Percentiles rank a stretch among this genome's conserved stretches.
These are phyloP conservation scores for Tylopilus cervinicoccineus DNA, from an alignment of 768 basidiomycete genomes.

Conservation along the genomic window DNA sequence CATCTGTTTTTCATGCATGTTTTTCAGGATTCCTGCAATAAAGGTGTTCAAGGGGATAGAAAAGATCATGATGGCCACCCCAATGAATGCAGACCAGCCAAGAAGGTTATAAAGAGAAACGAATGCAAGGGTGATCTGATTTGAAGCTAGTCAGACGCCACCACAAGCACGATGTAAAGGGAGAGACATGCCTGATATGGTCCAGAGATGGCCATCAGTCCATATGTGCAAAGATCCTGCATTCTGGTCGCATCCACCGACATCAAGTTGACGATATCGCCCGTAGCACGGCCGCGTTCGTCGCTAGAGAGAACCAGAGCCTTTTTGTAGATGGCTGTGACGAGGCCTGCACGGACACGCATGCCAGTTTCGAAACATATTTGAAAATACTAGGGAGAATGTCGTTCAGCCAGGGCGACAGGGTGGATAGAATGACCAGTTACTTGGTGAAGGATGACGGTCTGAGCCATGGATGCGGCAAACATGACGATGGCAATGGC, in stretches of 20 bases:
- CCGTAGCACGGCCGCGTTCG: slow-evolving; percentile 74
- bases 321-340: slow-evolving; percentile 83
- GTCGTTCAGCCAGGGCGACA: not conserved
- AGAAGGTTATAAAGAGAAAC: slow-evolving; percentile 85
- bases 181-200: slow-evolving; percentile 64
- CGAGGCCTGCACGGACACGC: slow-evolving; percentile 89
- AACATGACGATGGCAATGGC: slow-evolving; percentile 80
- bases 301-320: slow-evolving; percentile 83
- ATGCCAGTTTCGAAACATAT: slow-evolving; percentile 80
- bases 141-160: not conserved
- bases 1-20: slow-evolving; percentile 87
- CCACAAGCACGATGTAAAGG: not conserved
- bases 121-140: slow-evolving; percentile 81
- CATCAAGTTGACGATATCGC: slow-evolving; percentile 95
- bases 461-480: slow-evolving; percentile 70
- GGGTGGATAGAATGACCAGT: not conserved
- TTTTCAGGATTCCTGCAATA: slow-evolving; percentile 67
- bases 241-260: slow-evolving; percentile 78
- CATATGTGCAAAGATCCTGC: slow-evolving; percentile 80
- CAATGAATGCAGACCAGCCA: slow-evolving; percentile 89
- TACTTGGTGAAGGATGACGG: slow-evolving; percentile 76
- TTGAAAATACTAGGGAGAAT: slow-evolving; percentile 71
- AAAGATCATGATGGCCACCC: slow-evolving; percentile 84
- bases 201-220: slow-evolving; percentile 80
- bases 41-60: slow-evolving; percentile 72